phyloP scores from a whole-genome alignment of 164 flowering plant genomes.

The Echeveria elegans region DNA sequence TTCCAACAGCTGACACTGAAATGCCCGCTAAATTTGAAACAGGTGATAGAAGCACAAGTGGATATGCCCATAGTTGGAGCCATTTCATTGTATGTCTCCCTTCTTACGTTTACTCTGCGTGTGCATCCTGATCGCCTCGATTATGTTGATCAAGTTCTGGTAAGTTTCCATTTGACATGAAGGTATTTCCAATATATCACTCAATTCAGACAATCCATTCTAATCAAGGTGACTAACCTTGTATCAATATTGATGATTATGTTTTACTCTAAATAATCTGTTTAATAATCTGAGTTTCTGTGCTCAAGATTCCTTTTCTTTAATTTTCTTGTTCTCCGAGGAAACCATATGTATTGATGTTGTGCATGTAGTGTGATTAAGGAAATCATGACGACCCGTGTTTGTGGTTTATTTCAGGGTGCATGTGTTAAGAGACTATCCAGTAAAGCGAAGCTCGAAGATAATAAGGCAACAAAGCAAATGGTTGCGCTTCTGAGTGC shows the following conservation, averaged over 20 bases:
- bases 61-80: constrained; percentile 88
- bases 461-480: constrained; percentile 83
- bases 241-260: not conserved
- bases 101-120: constrained; percentile 89
- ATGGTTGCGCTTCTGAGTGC: constrained; percentile 95
- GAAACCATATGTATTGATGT: not conserved
- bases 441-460: constrained; percentile 70
- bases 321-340: not conserved
- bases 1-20: not conserved
- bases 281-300: not conserved
- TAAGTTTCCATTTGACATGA: constrained; percentile 19
- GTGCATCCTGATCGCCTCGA: constrained; percentile 98
- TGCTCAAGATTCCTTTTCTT: not conserved
- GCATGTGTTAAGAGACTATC: constrained; percentile 84
- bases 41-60: constrained; percentile 91
- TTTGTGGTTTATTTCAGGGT: constrained; percentile 41
- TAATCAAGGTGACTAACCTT: not conserved
- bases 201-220: not conserved
- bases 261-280: not conserved
- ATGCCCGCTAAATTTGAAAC: constrained; percentile 13
- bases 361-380: too few species aligned
- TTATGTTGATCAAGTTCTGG: constrained; percentile 97
- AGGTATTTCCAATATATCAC: not conserved
- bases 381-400: not conserved
- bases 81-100: constrained; percentile 75